A percentile compares a stretch with the other conserved stretches of the same genome.
Evolutionary conservation across 2,329 filamentous ascomycete species (phyloP).

Genomic region (Zalaria sp.): DNA sequence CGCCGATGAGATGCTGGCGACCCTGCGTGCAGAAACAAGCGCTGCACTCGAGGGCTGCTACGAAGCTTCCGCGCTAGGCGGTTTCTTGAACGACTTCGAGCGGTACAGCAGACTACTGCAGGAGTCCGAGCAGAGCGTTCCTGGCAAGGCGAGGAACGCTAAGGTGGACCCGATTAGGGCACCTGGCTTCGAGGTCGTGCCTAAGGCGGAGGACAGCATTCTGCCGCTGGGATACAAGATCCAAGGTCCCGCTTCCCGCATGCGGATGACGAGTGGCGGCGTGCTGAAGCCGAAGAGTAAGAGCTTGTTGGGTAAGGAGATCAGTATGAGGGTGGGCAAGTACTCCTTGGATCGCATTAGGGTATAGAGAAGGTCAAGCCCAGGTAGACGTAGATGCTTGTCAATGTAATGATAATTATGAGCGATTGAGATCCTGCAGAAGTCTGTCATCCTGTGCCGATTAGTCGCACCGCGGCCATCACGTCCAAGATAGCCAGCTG

Average conservation of each 20-base stretch:
- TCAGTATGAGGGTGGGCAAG: slow-evolving; percentile 64
- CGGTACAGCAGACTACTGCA: slow-evolving; percentile 29
- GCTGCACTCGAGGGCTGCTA: slow-evolving; percentile 59
- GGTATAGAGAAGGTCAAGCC: slow-evolving; percentile 3
- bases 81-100: slow-evolving; percentile 51
- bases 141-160: slow-evolving; percentile 16
- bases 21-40: slow-evolving; percentile 53
- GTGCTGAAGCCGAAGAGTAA: slow-evolving; percentile 54
- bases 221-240: slow-evolving; percentile 62
- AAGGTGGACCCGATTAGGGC: slow-evolving; percentile 17
- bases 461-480: slow-evolving; percentile 14
- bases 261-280: slow-evolving; percentile 38
- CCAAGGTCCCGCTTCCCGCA: slow-evolving; percentile 23
- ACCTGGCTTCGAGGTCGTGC: slow-evolving; percentile 35
- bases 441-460: neutral
- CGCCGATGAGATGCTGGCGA: slow-evolving; percentile 48
- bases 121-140: slow-evolving; percentile 16
- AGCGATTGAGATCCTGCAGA: too few species aligned
- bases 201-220: slow-evolving; percentile 29
- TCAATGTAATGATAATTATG: too few species aligned
- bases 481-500: slow-evolving; percentile 16
- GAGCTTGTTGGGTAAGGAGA: slow-evolving; percentile 63
- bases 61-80: slow-evolving; percentile 51
- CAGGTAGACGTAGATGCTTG: too few species aligned
- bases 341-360: slow-evolving; percentile 70